These are phyloP conservation scores for Scheffersomyces illinoinensis DNA, from an alignment of 1,139 yeast species.

Conservation along the genomic window DNA sequence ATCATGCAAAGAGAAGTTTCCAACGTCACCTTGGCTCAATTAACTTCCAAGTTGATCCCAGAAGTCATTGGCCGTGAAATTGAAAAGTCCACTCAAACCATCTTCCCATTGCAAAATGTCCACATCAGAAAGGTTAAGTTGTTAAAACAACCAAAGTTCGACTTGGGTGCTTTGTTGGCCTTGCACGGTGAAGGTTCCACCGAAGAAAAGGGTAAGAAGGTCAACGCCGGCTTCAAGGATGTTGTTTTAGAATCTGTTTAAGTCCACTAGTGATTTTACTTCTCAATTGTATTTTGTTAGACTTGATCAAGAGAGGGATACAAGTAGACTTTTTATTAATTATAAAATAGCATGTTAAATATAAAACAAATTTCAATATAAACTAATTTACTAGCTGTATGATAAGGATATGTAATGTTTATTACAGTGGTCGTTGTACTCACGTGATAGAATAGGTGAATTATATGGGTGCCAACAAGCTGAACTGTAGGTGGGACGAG, in stretches of 20 bases:
- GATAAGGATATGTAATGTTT: neutral
- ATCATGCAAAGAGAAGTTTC: slow-evolving; percentile 85
- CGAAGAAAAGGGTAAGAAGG: slow-evolving; percentile 91
- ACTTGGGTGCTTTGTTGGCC: slow-evolving; percentile 83
- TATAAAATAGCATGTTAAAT: slow-evolving; percentile 1
- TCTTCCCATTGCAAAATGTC: slow-evolving; percentile 89
- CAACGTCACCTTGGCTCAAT: slow-evolving; percentile 82
- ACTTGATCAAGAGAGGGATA: slow-evolving; percentile 1
- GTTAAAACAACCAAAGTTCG: slow-evolving; percentile 90
- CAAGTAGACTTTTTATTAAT: slow-evolving; percentile 1
- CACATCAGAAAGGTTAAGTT: slow-evolving; percentile 91
- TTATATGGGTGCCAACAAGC: no score
- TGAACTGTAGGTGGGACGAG: no score
- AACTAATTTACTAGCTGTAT: neutral
- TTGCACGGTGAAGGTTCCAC: slow-evolving; percentile 84
- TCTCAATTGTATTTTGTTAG: slow-evolving; percentile 1
- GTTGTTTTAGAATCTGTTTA: slow-evolving; percentile 69
- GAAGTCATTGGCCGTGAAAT: slow-evolving; percentile 91
- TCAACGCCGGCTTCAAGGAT: slow-evolving; percentile 81
- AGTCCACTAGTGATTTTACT: slow-evolving; percentile 8
- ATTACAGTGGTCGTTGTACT: no score
- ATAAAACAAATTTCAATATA: neutral
- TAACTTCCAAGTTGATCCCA: slow-evolving; percentile 85
- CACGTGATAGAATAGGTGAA: neutral
- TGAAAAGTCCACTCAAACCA: slow-evolving; percentile 80